phyloP scores from a whole-genome alignment of 768 basidiomycete species.

The Hygrocybe punicea region DNA sequence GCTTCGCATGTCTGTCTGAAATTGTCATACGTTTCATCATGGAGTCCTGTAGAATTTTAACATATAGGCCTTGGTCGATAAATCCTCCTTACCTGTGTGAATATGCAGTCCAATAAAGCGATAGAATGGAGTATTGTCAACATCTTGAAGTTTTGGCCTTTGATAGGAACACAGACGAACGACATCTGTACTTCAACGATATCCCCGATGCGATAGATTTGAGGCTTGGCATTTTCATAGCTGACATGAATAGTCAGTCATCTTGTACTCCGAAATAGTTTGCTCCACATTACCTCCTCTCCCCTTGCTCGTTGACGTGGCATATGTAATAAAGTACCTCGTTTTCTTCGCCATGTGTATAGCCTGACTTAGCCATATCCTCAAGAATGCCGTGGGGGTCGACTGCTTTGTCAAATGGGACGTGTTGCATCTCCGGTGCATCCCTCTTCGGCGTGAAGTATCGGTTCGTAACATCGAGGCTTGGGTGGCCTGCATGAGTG shows the following conservation, averaged over 20 bases:
- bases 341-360: background rate
- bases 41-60: background rate
- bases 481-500: background rate
- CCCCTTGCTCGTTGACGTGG: background rate
- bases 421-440: background rate
- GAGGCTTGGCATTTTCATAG: background rate
- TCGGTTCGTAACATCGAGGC: background rate
- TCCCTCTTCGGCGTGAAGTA: background rate
- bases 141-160: slow-evolving; percentile 12
- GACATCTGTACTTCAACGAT: slow-evolving; percentile 15
- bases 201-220: slow-evolving; percentile 12
- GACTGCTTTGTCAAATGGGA: background rate
- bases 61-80: background rate
- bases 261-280: background rate
- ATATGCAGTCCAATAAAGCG: slow-evolving; percentile 9
- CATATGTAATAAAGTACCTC: background rate
- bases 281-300: background rate
- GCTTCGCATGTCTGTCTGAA: background rate
- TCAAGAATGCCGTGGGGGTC: background rate
- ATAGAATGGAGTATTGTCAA: slow-evolving; percentile 11
- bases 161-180: slow-evolving; percentile 12
- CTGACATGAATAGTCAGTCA: background rate
- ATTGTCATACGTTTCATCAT: background rate
- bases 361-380: background rate
- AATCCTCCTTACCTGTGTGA: slow-evolving; percentile 9